These are phyloP conservation scores for Oryza meridionalis DNA, from an alignment of 176 grass and related monocot genomes.

Conservation along the genomic window DNA sequence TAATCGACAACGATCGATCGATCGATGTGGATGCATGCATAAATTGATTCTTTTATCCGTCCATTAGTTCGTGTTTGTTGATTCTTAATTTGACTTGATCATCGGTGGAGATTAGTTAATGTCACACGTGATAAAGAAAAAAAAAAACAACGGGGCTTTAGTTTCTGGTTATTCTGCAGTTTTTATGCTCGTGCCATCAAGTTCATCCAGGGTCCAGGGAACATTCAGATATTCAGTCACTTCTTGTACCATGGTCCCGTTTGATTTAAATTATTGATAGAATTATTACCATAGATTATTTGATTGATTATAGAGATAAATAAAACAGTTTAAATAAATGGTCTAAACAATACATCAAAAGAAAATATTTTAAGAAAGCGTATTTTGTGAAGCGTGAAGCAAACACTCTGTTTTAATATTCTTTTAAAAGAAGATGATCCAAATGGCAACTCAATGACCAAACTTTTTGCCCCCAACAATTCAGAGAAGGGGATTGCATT, in stretches of 20 bases:
- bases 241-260: neutral
- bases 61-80: neutral
- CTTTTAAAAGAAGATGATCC: no score
- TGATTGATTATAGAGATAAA: no score
- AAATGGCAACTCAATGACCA: neutral
- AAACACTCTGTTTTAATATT: no score
- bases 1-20: neutral
- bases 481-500: neutral
- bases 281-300: no score
- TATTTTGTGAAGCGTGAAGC: no score
- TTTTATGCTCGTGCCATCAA: neutral
- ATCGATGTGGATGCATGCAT: conserved; percentile 9
- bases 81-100: conserved; percentile 11
- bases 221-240: neutral
- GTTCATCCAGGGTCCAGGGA: neutral
- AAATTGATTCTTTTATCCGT: neutral
- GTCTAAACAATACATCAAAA: no score
- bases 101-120: neutral
- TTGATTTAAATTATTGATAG: no score
- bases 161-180: neutral
- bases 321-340: no score
- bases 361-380: no score
- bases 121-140: neutral
- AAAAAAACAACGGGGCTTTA: neutral
- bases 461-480: neutral